Conservation (phyloP, 495 filamentous ascomycete genomes). For the Cenococcum geophilum region DNA sequence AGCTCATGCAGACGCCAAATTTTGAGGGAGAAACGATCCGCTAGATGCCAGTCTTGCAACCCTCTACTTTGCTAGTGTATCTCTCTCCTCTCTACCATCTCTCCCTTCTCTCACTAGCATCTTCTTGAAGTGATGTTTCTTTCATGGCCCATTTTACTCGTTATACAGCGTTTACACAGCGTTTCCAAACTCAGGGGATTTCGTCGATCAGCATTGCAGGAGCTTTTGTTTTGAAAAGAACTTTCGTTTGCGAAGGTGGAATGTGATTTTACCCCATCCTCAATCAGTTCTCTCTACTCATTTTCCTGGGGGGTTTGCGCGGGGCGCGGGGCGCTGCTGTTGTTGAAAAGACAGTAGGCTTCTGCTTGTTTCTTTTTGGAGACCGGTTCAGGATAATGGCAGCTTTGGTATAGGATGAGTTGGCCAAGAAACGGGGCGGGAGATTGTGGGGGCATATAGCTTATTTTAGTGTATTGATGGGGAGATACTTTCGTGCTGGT, state of each 20-base stretch:
- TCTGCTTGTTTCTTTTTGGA: no score
- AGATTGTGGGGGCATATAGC: background rate
- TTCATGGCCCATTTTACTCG: background rate
- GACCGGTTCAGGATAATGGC: no score
- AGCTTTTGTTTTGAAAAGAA: conserved; percentile 4
- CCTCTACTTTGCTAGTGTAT: background rate
- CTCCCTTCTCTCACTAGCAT: conserved; percentile 6
- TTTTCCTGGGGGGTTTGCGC: no score
- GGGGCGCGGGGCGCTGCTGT: no score
- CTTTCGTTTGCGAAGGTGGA: background rate
- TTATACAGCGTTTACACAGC: background rate
- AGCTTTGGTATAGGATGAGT: no score
- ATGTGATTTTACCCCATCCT: background rate
- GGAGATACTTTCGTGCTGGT: background rate
- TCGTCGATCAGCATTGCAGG: conserved; percentile 2
- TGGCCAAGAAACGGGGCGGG: background rate
- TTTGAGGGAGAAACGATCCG: conserved; percentile 20
- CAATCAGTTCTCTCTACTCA: background rate
- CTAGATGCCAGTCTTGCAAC: conserved; percentile 6
- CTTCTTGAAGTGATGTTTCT: background rate
- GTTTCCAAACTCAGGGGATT: background rate
- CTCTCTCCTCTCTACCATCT: conserved; percentile 7
- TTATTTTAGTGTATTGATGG: conserved; percentile 3
- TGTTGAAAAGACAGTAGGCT: no score
- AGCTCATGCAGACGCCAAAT: conserved; percentile 17